A percentile compares a stretch with the other conserved stretches of the same genome.
These are phyloP conservation scores for Caryocar brasiliense DNA, from an alignment of 441 rosid genomes.

Conservation along the genomic window DNA sequence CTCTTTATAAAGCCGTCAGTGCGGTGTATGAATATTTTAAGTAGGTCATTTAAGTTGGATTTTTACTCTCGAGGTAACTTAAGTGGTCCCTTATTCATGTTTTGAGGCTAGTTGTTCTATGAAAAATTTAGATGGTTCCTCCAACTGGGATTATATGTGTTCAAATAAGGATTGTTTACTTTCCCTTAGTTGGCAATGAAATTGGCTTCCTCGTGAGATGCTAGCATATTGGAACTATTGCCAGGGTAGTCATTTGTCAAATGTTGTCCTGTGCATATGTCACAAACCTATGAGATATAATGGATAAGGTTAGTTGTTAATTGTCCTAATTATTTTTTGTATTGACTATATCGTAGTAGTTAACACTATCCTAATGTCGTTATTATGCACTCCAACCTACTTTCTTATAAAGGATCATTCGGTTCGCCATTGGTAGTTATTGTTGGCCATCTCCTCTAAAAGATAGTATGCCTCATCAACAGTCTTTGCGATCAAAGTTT, in stretches of 20 bases:
- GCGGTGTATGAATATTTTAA: neutral
- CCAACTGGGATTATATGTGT: neutral
- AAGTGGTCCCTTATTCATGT: neutral
- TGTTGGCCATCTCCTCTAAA: slow-evolving; percentile 1
- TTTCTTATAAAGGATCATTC: neutral
- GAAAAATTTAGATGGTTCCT: neutral
- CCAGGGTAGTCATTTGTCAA: no score
- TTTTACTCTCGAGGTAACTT: no score
- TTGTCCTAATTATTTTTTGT: no score
- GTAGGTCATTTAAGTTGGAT: no score
- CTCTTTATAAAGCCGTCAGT: no score
- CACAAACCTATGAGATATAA: no score
- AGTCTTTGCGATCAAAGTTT: no score
- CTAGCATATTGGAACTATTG: no score
- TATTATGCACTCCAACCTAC: neutral
- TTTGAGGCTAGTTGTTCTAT: neutral
- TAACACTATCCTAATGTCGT: neutral
- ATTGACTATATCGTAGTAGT: no score
- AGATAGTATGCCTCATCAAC: neutral
- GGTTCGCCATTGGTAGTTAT: neutral
- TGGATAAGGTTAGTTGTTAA: no score
- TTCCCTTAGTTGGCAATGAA: neutral
- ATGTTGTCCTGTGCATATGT: no score
- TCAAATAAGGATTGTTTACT: neutral
- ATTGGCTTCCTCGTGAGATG: neutral